A percentile compares a stretch with the other conserved stretches of the same genome.
Evolutionary conservation across 2,329 filamentous ascomycete species (phyloP).

Genomic region (Ascocoryne sarcoides): DNA sequence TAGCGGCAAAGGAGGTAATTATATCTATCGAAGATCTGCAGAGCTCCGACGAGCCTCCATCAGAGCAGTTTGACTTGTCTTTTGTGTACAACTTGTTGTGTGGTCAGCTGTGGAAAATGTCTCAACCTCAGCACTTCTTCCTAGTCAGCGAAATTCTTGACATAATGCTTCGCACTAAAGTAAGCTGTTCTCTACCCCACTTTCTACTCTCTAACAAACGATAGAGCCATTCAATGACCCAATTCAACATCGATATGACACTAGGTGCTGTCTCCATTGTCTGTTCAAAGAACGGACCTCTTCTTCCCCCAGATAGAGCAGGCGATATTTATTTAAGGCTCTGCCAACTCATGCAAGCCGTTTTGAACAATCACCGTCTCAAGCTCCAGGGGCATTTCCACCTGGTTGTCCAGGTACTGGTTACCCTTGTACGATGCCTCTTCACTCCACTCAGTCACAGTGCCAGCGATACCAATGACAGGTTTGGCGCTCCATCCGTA

Average conservation of each 20-base stretch:
- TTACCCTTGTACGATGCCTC: conserved; percentile 46
- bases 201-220: conserved; percentile 2
- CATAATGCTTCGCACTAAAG: conserved; percentile 28
- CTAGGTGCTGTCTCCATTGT: conserved; percentile 26
- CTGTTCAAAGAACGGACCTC: conserved; percentile 23
- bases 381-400: conserved; percentile 56
- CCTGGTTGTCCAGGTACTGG: conserved; percentile 44
- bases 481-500: conserved; percentile 18
- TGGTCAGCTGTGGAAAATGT: conserved; percentile 15
- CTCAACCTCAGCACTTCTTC: conserved; percentile 22
- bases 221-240: conserved; percentile 23
- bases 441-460: conserved; percentile 33
- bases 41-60: neutral
- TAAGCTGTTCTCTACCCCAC: conserved; percentile 3
- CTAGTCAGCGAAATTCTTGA: conserved; percentile 25
- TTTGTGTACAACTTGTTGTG: conserved; percentile 21
- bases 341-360: conserved; percentile 44
- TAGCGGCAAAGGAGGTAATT: conserved; percentile 21
- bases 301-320: conserved; percentile 13
- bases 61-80: conserved; percentile 18
- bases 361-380: conserved; percentile 51
- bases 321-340: conserved; percentile 25
- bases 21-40: conserved; percentile 21
- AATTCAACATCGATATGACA: conserved; percentile 29
- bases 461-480: conserved; percentile 6